phyloP scores from a whole-genome alignment of 1,284 basidiomycete genomes.

The Ganoderma meredithae region DNA sequence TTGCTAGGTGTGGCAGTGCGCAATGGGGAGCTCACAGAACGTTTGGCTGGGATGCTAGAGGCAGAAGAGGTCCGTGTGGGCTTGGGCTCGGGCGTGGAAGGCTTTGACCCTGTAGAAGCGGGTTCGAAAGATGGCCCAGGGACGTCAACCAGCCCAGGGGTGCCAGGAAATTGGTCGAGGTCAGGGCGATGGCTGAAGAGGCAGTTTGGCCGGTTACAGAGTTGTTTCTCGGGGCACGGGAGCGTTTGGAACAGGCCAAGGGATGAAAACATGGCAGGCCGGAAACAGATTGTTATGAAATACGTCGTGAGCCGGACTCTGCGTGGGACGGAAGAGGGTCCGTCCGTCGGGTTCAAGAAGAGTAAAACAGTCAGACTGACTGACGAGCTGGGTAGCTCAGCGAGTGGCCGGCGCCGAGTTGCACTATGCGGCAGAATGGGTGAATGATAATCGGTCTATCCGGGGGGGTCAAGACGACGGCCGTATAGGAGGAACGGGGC shows the following conservation, averaged over 20 bases:
- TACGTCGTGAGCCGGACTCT: not conserved
- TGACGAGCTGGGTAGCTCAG: not conserved
- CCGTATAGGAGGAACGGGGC: not conserved
- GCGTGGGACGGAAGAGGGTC: not conserved
- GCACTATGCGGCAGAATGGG: not conserved
- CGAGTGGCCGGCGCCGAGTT: not conserved
- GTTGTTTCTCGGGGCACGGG: constrained; percentile 64
- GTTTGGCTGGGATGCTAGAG: constrained; percentile 43
- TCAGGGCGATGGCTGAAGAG: constrained; percentile 66
- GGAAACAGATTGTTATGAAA: not conserved
- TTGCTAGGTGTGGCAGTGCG: constrained; percentile 26
- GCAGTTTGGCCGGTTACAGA: constrained; percentile 63
- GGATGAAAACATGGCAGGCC: constrained; percentile 67
- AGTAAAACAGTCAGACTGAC: not conserved
- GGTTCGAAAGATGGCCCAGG: constrained; percentile 34
- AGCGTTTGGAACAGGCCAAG: constrained; percentile 63
- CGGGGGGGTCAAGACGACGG: not conserved
- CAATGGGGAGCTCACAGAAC: constrained; percentile 34
- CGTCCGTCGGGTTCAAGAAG: not conserved
- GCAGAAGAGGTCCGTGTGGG: constrained; percentile 21
- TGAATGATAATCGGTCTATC: not conserved
- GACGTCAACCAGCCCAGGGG: constrained; percentile 49
- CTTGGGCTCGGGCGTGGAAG: constrained; percentile 21
- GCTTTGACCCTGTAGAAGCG: constrained; percentile 21
- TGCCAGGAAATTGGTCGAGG: constrained; percentile 44